Evolutionary conservation across 805 yeast genomes (phyloP), one percentile per base, ranked within the genome.

Genomic region (Lachancea thermotolerans): DNA sequence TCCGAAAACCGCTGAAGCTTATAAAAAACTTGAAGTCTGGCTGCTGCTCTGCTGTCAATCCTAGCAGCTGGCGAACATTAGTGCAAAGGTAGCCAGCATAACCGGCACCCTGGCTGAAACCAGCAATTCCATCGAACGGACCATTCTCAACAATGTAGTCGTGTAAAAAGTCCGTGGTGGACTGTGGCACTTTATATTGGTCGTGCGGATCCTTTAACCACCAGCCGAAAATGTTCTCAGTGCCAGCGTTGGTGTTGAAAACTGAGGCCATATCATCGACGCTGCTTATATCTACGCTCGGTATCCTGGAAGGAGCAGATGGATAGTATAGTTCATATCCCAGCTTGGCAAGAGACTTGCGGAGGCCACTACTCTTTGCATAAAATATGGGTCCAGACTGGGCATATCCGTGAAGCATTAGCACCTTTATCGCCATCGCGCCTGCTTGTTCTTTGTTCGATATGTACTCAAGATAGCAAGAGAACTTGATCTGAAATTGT

Each of bases 81-180:
- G 85, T 72, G 35, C 85, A 61, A 9, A 86, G 62, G 5, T 85
- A 59, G 1, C 73, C 95, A 1, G 84, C 79, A n/a, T 91, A 66
- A 1, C 91, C 95, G 1, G 96, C 95, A 41, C 99, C 99, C 65
- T 93, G 98, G 27, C 95, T 83, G 59, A 93, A 93, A 0, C 97
- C 97, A 31, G 93, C 62, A 3, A 90, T 60, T 1, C 97, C 99
- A 6, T 79, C 84, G 51, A 87, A 81, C 0, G 96, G 95, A 1
- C 83, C 85, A 33, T 81, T 75, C 36, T 74, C 71, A 3, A 73
- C 59, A 4, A 83, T 65, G 44, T 75, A 78, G 28, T 72, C 62
- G 29, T 61, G 68, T 42, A 72, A 66, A 47, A 65, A 60, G 9
- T 57, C 65, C 1, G 82, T 58, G 2, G 81, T 60, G 1, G 53